Base-by-base conservation (phyloP, 805 yeast genomes). In the Isabelozyma heimii region DNA sequence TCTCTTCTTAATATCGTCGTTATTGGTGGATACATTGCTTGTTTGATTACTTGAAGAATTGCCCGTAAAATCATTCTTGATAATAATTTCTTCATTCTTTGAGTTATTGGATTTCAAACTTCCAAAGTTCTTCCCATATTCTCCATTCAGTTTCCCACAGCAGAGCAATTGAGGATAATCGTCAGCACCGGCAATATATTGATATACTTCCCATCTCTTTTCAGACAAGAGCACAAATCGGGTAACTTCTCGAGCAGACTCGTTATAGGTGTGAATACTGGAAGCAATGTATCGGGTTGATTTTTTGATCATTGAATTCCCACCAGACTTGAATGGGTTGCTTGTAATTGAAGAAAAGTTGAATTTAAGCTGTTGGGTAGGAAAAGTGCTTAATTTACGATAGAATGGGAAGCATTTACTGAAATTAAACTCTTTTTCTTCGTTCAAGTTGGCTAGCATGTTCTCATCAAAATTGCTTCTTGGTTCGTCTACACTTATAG, bases 321-420 rank as follows among this genome's bases (percentile, higher is more conserved):
- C 49, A 9, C 57, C 55, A 50, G 51, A 52, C 46, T 60, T 62
- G 51, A 61, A 60, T 1, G 63, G 55, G 12, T 52, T 42, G 9
- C 47, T 56, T 8, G 60, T 47, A 10, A 60, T 52, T n/a, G 60
- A 49, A 47, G 64, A 51, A 50, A 62, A 45, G 46, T 56, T 52
- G 39, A 65, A 54, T 49, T 65, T 70, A 76, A 42, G 82, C 75
- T 50, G 87, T 76, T 46, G 90, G 64, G 66, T 83, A 69, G 54
- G 83, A 73, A 60, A 79, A 69, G 55, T 77, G 52, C 67, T 77
- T 70, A 45, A 82, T 69, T 65, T 84, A 50, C 96, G 76, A 61
- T 86, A 88, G 47, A 83, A 81, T 0, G 97, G 97, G 66, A 89
- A 91, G 57, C 92, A 89, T 57, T 84, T 86, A 5, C 85, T 83